Evolutionary conservation across 192 early-diverging fungal genomes (phyloP).

Genomic region (Mortierella hygrophila): DNA sequence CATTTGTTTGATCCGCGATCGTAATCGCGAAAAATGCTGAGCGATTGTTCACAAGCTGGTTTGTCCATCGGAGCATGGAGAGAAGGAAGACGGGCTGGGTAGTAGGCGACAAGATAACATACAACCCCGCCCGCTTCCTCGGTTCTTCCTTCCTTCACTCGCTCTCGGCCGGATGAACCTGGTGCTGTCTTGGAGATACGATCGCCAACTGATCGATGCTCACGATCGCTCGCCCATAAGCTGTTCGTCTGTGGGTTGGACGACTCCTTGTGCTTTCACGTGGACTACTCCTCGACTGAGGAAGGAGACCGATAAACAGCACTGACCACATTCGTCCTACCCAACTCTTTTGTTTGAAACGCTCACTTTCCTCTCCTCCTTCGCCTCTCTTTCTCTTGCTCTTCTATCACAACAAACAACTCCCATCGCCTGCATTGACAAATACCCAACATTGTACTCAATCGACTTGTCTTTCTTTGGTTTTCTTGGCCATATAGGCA

Average conservation of each 20-base stretch:
- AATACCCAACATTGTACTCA: neutral
- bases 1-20: neutral
- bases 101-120: neutral
- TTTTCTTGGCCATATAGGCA: constrained; percentile 59
- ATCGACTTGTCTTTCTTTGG: neutral
- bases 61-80: neutral
- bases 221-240: neutral
- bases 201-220: neutral
- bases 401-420: neutral
- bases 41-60: neutral
- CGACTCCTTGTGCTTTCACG: neutral
- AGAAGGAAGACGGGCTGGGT: neutral
- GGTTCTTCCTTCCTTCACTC: neutral
- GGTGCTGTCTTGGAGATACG: neutral
- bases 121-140: neutral
- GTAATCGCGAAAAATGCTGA: neutral
- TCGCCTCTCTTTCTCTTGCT: neutral
- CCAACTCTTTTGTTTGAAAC: neutral
- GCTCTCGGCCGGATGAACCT: neutral
- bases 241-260: neutral
- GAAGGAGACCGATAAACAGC: neutral
- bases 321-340: neutral
- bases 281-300: neutral
- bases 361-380: neutral
- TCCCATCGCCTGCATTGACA: neutral